These are phyloP conservation scores for Saturnispora saitoi DNA, from an alignment of 805 yeast genomes.

Conservation along the genomic window DNA sequence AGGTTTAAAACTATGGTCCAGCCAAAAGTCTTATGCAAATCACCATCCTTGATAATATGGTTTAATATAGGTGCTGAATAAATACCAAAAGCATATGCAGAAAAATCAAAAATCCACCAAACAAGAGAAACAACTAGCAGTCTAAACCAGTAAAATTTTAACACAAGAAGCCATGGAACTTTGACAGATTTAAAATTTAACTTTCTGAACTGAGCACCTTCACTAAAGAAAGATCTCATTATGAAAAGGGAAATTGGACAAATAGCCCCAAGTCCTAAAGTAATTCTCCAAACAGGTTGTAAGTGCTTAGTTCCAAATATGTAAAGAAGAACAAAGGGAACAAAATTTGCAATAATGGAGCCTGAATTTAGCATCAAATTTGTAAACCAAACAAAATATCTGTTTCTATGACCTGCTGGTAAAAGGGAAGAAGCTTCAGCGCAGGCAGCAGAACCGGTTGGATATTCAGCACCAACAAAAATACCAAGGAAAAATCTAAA, in stretches of 20 bases:
- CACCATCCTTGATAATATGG: constrained; percentile 47
- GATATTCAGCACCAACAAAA: constrained; percentile 93
- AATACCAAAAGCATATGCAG: constrained; percentile 79
- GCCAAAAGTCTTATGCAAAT: constrained; percentile 70
- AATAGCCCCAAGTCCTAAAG: constrained; percentile 83
- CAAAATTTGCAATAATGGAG: constrained; percentile 74
- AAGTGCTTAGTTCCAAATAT: constrained; percentile 65
- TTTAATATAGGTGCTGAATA: constrained; percentile 67
- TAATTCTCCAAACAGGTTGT: constrained; percentile 83
- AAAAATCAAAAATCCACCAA: constrained; percentile 91
- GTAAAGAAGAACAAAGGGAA: constrained; percentile 79
- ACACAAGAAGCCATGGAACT: constrained; percentile 58
- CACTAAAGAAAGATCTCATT: constrained; percentile 67
- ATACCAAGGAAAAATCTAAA: constrained; percentile 83
- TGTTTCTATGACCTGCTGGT: constrained; percentile 77
- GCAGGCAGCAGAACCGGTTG: constrained; percentile 87
- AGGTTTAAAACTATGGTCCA: constrained; percentile 87
- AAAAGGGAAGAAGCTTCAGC: constrained; percentile 80
- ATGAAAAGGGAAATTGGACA: constrained; percentile 75
- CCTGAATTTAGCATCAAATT: constrained; percentile 82
- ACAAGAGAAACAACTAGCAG: constrained; percentile 58
- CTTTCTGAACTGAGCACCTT: constrained; percentile 63
- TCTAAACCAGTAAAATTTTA: constrained; percentile 83
- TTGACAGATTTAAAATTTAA: constrained; percentile 54
- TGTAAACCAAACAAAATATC: constrained; percentile 86